Evolutionary conservation across 345 rosid genomes (phyloP), one percentile per base, ranked within the genome.

Genomic region (Euphorbia tirucalli): DNA sequence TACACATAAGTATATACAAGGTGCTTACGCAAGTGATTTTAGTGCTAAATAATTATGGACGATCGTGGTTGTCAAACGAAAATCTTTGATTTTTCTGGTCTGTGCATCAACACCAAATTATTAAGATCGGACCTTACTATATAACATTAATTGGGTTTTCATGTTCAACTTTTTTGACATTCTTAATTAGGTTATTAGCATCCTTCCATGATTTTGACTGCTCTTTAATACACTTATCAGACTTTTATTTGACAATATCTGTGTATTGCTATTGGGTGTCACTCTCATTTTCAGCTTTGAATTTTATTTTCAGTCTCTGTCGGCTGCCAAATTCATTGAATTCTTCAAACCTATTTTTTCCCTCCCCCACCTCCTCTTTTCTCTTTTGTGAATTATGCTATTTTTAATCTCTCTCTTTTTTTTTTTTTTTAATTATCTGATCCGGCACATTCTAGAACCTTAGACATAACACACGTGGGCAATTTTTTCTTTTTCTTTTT

Each of bases 271-370:
- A 44, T 66, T 71, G 79, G 62, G 25, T 61, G 86, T 80, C 83
- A 18, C 68, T 71, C 74, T 71, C 83, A 65, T 62, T 61, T 61
- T 75, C 27, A 50, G 27, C 56, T 50, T 72, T 69, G 69, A 72
- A 75, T 56, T 62, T 49, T 3, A 35, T 3, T 35, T 41, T 18
- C 3, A 35, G 41, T 19, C 69, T 60, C 61, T 28, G 35, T 69
- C 46, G 69, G 79, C 32, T 61, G 54, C 62, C 7, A 65, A 75
- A 78, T 80, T 74, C 86, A 72, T 66, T 77, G 83, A 80, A 83
- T 44, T 74, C 66, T 41, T 56, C 35, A 54, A 15, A 48, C 19
- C 19, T 46, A 13, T 4, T 46, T 46, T 46, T 3, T 54, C 44
- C 13, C 5, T 3, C 21, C n/a, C 13, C 3, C 18, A 7, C 46